phyloP scores from a whole-genome alignment of 1,284 basidiomycete genomes.

The Apiotrichum porosum region DNA sequence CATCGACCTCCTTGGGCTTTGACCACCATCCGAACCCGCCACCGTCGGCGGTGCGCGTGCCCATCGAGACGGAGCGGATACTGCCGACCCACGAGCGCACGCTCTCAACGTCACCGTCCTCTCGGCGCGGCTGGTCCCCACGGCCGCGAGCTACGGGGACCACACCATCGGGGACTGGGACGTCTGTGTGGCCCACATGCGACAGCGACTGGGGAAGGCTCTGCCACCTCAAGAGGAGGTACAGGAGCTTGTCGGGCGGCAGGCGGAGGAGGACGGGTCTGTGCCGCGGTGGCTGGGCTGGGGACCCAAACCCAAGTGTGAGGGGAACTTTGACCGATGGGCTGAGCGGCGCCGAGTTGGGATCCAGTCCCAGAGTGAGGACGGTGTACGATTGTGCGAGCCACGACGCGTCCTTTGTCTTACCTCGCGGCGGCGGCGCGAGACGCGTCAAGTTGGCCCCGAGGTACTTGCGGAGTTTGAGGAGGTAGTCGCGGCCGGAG shows the following conservation, averaged over 20 bases:
- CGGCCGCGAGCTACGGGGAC: conserved; percentile 29
- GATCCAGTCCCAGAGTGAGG: conserved; percentile 46
- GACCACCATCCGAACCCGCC: conserved; percentile 31
- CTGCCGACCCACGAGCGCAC: conserved; percentile 48
- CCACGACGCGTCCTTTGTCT: conserved; percentile 15
- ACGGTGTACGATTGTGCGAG: conserved; percentile 45
- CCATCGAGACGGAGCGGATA: conserved; percentile 33
- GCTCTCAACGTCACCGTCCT: conserved; percentile 44
- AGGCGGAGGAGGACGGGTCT: conserved; percentile 41
- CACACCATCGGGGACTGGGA: conserved; percentile 39
- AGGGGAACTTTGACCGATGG: conserved; percentile 39
- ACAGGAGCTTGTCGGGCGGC: conserved; percentile 46
- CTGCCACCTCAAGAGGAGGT: conserved; percentile 46
- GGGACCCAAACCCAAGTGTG: conserved; percentile 40
- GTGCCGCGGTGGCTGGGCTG: conserved; percentile 7
- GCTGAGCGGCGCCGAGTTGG: conserved; percentile 37
- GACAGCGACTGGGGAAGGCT: conserved; percentile 30
- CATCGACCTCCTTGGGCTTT: conserved; percentile 36
- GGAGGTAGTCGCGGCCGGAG: conserved; percentile 35
- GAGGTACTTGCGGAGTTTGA: conserved; percentile 45
- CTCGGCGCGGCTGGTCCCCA: conserved; percentile 11
- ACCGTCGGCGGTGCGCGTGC: conserved; percentile 11
- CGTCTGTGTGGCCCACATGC: conserved; percentile 44
- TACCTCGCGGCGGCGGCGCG: conserved; percentile 23
- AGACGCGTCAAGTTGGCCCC: conserved; percentile 38